Conservation (phyloP, 2,329 filamentous ascomycete genomes). For the Fusarium bactridioides region DNA sequence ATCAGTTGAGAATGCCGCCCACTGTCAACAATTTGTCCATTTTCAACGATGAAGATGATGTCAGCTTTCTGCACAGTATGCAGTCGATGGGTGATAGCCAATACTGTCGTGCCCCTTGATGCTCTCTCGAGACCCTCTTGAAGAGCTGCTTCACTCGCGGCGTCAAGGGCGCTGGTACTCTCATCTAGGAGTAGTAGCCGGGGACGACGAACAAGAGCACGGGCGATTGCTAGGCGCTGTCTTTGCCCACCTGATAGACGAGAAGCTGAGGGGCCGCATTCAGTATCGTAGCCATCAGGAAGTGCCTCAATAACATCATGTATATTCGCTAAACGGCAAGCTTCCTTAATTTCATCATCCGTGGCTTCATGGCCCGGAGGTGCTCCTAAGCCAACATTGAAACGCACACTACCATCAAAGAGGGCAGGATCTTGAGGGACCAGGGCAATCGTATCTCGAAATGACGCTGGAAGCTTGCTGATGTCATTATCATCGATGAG, state of each 20-base stretch:
- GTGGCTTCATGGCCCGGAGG: constrained; percentile 62
- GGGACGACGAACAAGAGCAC: constrained; percentile 76
- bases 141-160: constrained; percentile 67
- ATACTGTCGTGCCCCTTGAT: constrained; percentile 60
- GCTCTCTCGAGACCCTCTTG: constrained; percentile 70
- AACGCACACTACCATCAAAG: constrained; percentile 64
- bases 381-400: constrained; percentile 64
- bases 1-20: constrained; percentile 63
- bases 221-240: constrained; percentile 79
- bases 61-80: constrained; percentile 64
- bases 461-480: constrained; percentile 48
- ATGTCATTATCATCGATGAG: constrained; percentile 57
- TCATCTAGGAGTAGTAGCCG: constrained; percentile 78
- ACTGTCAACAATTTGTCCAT: constrained; percentile 58
- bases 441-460: constrained; percentile 62
- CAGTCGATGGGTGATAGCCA: constrained; percentile 66
- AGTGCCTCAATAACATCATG: constrained; percentile 72
- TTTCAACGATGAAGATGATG: constrained; percentile 64
- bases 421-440: constrained; percentile 65
- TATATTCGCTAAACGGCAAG: constrained; percentile 73
- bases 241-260: constrained; percentile 80
- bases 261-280: constrained; percentile 74
- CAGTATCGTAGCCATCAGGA: constrained; percentile 71
- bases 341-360: constrained; percentile 69
- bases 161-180: constrained; percentile 80